Evolutionary conservation across 257 asterid genomes (phyloP), one percentile per base, ranked within the genome.

Genomic region (Salvia splendens): DNA sequence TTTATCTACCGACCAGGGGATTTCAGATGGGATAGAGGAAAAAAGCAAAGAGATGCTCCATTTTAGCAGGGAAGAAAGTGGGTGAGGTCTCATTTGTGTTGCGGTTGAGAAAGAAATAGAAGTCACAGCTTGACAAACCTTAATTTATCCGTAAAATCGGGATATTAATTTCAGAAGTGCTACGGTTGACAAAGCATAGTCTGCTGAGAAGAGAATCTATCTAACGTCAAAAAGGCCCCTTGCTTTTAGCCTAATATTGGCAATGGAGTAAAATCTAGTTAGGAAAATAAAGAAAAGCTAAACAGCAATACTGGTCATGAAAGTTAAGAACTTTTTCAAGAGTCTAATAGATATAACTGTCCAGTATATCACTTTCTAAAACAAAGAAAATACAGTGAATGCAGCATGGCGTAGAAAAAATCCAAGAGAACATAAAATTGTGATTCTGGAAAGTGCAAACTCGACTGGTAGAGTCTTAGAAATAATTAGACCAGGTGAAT

Each of bases 31-130:
- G 24, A 47, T n/a, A 45, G 12, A 47, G 24, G 24, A 9, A 53
- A 6, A 53, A 28, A 53, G 60, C 14, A 24, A 53, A 52, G 11
- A 53, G 60, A 53, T 16, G 30, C 60, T 8, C 38, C 5, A 48
- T 48, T n/a, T 48, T 9, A 38, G 54, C 54, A 14, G 54, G 10
- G 54, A 48, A 48, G 54, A 16, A 48, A 48, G 53, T 48, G 54
- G 12, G 9, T 14, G 54, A 48, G 9, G 20, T 48, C 24, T 5
- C 7, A 14, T n/a, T 48, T n/a, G 28, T 2, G 28, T 48, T n/a
- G 28, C 0, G 28, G 61, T 40, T 42, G 67, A 68, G n/a, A 48
- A 65, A 35, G 14, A 65, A 35, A 14, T 56, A 38, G 40, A 62
- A 57, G 41, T 55, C 52, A 55, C 30, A 63, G 15, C 16, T 63